A percentile compares a stretch with the other conserved stretches of the same genome.
phyloP scores from a whole-genome alignment of 331 rosid species.

The Pyrus hybrid region DNA sequence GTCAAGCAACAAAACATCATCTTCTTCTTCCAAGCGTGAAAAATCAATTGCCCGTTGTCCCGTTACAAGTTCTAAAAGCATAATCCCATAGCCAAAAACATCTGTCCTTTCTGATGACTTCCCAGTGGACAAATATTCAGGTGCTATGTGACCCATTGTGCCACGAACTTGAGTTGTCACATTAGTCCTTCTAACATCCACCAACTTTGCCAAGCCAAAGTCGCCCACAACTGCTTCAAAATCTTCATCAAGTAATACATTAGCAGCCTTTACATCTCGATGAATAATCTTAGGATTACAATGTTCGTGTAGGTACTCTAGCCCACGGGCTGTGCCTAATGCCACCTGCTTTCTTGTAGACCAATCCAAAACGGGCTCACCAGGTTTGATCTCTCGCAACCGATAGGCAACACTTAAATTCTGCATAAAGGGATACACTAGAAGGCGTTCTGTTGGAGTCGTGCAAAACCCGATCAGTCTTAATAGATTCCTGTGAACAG shows the following conservation, averaged over 20 bases:
- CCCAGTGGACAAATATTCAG: constrained; percentile 94
- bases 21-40: constrained; percentile 91
- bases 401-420: constrained; percentile 87
- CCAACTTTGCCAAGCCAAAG: constrained; percentile 86
- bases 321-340: constrained; percentile 87
- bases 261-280: constrained; percentile 96
- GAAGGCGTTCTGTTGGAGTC: constrained; percentile 81
- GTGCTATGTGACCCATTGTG: constrained; percentile 97
- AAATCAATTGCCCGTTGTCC: constrained; percentile 90
- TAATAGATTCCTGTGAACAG: constrained; percentile 79
- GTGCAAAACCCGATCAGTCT: constrained; percentile 87
- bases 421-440: constrained; percentile 94
- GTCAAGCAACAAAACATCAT: constrained; percentile 76
- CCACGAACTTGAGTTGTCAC: constrained; percentile 97
- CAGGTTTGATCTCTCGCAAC: constrained; percentile 73
- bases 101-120: constrained; percentile 91
- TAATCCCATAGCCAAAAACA: constrained; percentile 87
- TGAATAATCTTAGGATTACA: constrained; percentile 96
- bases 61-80: constrained; percentile 85
- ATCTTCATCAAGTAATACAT: constrained; percentile 81
- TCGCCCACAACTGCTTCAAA: constrained; percentile 96
- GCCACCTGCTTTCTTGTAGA: constrained; percentile 79
- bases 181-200: constrained; percentile 76
- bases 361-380: constrained; percentile 74
- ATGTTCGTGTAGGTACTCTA: constrained; percentile 92